Base-by-base conservation (phyloP, 495 filamentous ascomycete species). In the Neurospora tetraspora region DNA sequence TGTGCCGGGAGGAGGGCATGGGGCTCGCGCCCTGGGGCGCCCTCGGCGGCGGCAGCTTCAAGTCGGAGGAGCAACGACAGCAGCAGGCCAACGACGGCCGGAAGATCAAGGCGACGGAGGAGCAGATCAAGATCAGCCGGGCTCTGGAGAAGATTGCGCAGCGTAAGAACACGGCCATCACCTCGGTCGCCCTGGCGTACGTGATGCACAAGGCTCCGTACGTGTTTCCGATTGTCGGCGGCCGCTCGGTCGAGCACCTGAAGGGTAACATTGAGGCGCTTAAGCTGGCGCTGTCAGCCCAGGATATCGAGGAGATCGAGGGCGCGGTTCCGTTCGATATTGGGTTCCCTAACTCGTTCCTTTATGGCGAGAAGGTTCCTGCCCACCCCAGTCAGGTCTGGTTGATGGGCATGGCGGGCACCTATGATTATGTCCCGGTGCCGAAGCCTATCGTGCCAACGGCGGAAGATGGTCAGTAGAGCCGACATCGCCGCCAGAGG, bases 181-280 rank as follows among this genome's bases (percentile, higher is more conserved):
- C 87, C 12, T 85, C 84, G 69, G 80, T 94, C 45, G 92, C 92
- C 3, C 79, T 93, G 70, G 91, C 92, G 4, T 94, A 94, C 79
- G 89, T 94, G 6, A 85, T 89, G 79, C 85, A 87, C 78, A 94
- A 94, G 80, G 83, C 90, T 14, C 89, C 91, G 0, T 91, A 93
- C 74, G 90, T 93, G 34, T 94, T 93, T 79, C 92, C 92, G 10
- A 89, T 94, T 70, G 85, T 93, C 31, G 92, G 92, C 16, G 88
- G 84, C 7, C 79, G 88, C 23, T 90, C 82, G 69, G 78, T 87
- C 39, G 83, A 88, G 23, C 89, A 91, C 69, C 77, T 94, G 5
- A 88, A 90, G 80, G 86, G 81, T 72, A 93, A 90, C 71, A 90
- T 93, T 73, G 89, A 90, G 73, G 91, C 89, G 4, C 79, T 93